Base-by-base conservation (phyloP, 805 yeast genomes). In the Phaffomyces antillensis region DNA sequence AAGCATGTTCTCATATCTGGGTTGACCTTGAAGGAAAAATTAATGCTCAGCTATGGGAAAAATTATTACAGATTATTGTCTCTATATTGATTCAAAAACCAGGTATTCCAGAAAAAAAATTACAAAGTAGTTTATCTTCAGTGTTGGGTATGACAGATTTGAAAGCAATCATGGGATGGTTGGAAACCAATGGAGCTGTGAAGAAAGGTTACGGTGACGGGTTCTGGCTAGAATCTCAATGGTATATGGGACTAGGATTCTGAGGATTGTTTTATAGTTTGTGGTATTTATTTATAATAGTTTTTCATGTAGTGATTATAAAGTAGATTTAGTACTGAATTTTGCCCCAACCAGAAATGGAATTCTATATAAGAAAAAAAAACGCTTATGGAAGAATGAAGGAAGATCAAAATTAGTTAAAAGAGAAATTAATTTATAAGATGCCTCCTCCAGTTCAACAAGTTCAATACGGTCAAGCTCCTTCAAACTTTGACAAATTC, bases 401-500 rank as follows among this genome's bases (percentile, higher is more conserved):
- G 30, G 30, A 26, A 26, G 12, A 28, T 11, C 13, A 13, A 28
- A 28, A 28, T 28, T 9, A 28, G 4, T 10, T 28, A 11, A 11
- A 26, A 28, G 30, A 28, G 30, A 32, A 37, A 10, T 17, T n/a
- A 9, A 10, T 36, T 3, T 31, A 5, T 16, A 44, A 25, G 23
- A 55, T 55, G 59, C 67, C 70, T 43, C 67, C 70, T 43, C 89
- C 89, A 63, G 83, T 79, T 52, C 86, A 75, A 63, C 85, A 81
- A 65, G 73, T 76, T 49, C 83, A 79, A 61, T 70, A 66, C 46
- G 56, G 53, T 28, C 79, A 74, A 53, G 81, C 80, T 55, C 96
- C 95, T 46, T 84, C 96, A 40, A 81, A 84, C 66, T 88, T 90
- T 70, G 96, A 93, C 45, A 93, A 93, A 71, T 86, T 93, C 78